phyloP scores from a whole-genome alignment of 805 yeast species.

The Yarrowia sp. region DNA sequence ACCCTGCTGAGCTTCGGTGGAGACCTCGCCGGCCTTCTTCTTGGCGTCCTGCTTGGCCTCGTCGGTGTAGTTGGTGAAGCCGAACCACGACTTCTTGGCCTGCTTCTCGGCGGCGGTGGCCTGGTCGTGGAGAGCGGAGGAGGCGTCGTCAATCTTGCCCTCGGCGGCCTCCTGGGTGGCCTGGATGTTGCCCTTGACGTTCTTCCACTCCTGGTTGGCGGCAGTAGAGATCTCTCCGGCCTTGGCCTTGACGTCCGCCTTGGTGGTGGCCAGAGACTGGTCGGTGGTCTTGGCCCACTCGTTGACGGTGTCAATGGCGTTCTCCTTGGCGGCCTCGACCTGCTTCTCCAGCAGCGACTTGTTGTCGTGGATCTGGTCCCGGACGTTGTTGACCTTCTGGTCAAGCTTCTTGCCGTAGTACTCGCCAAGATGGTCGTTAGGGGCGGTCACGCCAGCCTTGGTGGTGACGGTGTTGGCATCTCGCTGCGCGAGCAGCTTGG shows the following conservation, averaged over 20 bases:
- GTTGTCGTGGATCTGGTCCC: background rate
- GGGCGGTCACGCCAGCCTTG: conserved; percentile 6
- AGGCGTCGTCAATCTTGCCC: conserved; percentile 7
- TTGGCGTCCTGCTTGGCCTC: conserved; percentile 1
- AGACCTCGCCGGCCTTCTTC: conserved; percentile 22
- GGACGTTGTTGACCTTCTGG: conserved; percentile 1
- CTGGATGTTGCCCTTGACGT: conserved; percentile 24
- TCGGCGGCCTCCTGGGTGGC: conserved; percentile 23
- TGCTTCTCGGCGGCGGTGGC: conserved; percentile 23
- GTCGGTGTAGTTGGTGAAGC: background rate
- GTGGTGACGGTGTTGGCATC: conserved; percentile 19
- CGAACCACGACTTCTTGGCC: conserved; percentile 15
- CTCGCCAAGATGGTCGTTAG: conserved; percentile 27
- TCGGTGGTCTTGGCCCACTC: conserved; percentile 20
- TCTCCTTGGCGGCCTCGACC: conserved; percentile 27
- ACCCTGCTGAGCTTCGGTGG: conserved; percentile 15
- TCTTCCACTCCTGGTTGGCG: conserved; percentile 18
- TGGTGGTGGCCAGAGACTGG: background rate
- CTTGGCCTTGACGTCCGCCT: conserved; percentile 9
- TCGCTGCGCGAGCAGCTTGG: conserved; percentile 31
- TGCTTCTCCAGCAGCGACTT: conserved; percentile 8
- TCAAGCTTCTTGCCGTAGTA: conserved; percentile 29
- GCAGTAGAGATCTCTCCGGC: conserved; percentile 19
- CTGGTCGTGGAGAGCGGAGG: conserved; percentile 1
- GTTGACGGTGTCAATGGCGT: conserved; percentile 13